Evolutionary conservation across 2,329 filamentous ascomycete species (phyloP).

Genomic region (Uncinocarpus reesii): DNA sequence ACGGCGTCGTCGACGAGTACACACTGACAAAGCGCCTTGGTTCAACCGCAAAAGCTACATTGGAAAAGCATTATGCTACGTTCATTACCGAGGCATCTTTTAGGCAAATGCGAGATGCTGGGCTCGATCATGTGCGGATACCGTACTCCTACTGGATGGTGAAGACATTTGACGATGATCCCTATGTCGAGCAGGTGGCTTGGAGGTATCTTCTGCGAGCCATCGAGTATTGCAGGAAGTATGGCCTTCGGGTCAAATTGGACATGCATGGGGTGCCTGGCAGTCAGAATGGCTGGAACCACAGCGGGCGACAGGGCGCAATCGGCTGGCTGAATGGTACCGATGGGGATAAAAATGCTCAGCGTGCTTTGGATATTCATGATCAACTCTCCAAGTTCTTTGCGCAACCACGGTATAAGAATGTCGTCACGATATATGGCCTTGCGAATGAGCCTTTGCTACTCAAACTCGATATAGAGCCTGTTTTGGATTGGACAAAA

Average conservation of each 20-base stretch:
- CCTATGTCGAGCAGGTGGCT: slow-evolving; percentile 73
- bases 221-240: slow-evolving; percentile 88
- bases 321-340: slow-evolving; percentile 91
- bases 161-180: slow-evolving; percentile 70
- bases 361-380: slow-evolving; percentile 79
- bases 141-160: slow-evolving; percentile 94
- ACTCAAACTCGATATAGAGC: slow-evolving; percentile 54
- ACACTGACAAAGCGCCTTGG: slow-evolving; percentile 66
- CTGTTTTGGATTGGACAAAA: slow-evolving; percentile 70
- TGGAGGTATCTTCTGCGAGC: slow-evolving; percentile 89
- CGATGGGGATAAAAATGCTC: slow-evolving; percentile 63
- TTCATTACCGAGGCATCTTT: slow-evolving; percentile 83
- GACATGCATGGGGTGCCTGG: slow-evolving; percentile 88
- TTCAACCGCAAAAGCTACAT: slow-evolving; percentile 49
- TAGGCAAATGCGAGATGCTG: slow-evolving; percentile 70
- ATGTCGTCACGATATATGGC: slow-evolving; percentile 85
- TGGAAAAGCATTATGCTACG: slow-evolving; percentile 86
- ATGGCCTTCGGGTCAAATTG: slow-evolving; percentile 83
- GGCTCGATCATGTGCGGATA: slow-evolving; percentile 93
- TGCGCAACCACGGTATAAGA: slow-evolving; percentile 81
- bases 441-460: slow-evolving; percentile 91
- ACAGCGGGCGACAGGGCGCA: slow-evolving; percentile 69
- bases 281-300: slow-evolving; percentile 96
- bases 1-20: slow-evolving; percentile 75
- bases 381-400: slow-evolving; percentile 84